Conservation (phyloP, 106 monocot genomes). For the Allium sativum region DNA sequence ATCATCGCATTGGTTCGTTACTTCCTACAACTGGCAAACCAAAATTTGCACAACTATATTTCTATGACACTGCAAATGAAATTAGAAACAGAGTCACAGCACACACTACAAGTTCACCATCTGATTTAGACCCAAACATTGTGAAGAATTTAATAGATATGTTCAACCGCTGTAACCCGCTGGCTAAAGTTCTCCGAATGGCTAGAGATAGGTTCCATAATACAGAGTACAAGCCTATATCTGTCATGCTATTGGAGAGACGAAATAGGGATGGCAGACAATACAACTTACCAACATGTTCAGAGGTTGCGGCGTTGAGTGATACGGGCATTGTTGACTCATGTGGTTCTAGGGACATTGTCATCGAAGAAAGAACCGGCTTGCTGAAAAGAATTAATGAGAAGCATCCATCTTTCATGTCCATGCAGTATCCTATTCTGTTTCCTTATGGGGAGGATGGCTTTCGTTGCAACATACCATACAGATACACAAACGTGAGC, state of each 20-base stretch:
- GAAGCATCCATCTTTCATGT: conserved; percentile 12
- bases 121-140: not conserved
- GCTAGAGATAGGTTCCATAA: not conserved
- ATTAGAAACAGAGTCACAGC: not conserved
- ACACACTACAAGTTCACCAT: not conserved
- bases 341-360: conserved; percentile 3
- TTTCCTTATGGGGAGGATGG: not conserved
- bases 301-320: conserved; percentile 11
- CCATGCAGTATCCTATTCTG: not conserved
- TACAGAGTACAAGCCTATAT: not conserved
- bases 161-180: not conserved
- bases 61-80: conserved; percentile 23
- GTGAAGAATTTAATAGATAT: not conserved
- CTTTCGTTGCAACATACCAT: not conserved
- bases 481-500: not conserved
- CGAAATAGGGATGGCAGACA: not conserved
- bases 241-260: not conserved
- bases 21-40: not conserved
- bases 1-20: conserved; percentile 9
- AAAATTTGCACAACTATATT: conserved; percentile 20
- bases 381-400: conserved; percentile 5
- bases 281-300: conserved; percentile 3
- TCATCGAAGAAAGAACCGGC: conserved; percentile 3
- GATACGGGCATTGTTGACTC: not conserved
- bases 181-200: not conserved